Evolutionary conservation across 2,329 filamentous ascomycete species (phyloP).

Genomic region (Calonectria pteridis): DNA sequence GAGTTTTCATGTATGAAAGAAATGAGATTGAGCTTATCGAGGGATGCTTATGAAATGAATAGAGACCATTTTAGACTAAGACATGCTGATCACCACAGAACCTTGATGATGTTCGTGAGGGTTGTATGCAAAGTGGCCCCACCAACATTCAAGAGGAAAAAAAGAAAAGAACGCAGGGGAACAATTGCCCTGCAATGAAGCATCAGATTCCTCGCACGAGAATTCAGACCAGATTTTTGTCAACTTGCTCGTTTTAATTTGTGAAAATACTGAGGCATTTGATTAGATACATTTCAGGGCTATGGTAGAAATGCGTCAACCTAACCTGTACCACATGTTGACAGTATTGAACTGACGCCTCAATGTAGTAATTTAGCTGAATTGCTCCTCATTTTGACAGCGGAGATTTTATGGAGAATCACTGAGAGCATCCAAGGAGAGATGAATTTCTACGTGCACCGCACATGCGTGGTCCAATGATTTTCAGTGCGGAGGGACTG

Average conservation of each 20-base stretch:
- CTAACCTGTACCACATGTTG: not conserved
- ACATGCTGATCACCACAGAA: not conserved
- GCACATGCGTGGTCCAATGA: too few species aligned
- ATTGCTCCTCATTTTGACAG: too few species aligned
- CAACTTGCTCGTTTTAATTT: not conserved
- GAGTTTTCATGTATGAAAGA: not conserved
- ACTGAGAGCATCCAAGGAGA: too few species aligned
- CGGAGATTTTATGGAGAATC: too few species aligned
- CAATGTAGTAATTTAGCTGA: not conserved
- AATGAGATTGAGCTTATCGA: not conserved
- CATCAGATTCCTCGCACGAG: not conserved
- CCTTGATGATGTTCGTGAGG: too few species aligned
- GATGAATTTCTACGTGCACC: too few species aligned
- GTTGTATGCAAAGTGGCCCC: not conserved
- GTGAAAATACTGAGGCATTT: not conserved
- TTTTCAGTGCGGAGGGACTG: too few species aligned
- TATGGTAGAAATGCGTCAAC: not conserved
- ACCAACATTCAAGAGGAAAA: not conserved
- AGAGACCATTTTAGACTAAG: not conserved
- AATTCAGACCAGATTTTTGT: not conserved
- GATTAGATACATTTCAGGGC: not conserved
- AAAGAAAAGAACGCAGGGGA: not conserved
- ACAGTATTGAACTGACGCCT: not conserved
- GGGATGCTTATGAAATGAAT: not conserved
- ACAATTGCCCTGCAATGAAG: not conserved